Conservation (phyloP, 2,329 filamentous ascomycete genomes). For the Lomentospora prolificans region DNA sequence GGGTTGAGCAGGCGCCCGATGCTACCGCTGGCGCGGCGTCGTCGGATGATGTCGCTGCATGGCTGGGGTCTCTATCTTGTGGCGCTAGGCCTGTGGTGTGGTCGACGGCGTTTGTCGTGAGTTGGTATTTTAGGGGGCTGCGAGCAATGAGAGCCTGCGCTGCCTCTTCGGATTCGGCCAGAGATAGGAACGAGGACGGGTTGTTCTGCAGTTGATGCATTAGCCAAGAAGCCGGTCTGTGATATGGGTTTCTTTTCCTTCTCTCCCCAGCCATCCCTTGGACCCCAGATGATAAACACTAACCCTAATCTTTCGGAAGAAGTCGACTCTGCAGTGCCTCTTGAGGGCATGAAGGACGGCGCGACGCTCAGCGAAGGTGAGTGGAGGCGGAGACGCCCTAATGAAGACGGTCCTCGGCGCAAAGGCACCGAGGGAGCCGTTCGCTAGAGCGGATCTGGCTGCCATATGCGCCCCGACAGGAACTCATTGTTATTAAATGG, state of each 20-base stretch:
- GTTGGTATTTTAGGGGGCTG: constrained; percentile 38
- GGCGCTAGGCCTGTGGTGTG: constrained; percentile 10
- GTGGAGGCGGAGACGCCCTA: constrained; percentile 39
- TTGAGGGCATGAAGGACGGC: constrained; percentile 43
- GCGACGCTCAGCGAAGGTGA: constrained; percentile 43
- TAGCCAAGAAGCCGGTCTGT: not conserved
- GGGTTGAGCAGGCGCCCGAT: constrained; percentile 2
- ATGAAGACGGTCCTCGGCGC: constrained; percentile 19
- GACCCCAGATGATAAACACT: constrained; percentile 10
- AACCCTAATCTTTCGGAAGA: constrained; percentile 40
- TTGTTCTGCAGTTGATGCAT: constrained; percentile 28
- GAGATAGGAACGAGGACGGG: constrained; percentile 38
- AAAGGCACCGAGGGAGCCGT: not conserved
- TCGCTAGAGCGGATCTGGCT: constrained; percentile 2
- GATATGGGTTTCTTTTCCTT: not conserved
- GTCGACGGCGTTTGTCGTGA: constrained; percentile 17
- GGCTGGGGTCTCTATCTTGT: constrained; percentile 16
- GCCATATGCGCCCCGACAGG: not conserved
- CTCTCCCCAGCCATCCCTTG: too few relatives aligned
- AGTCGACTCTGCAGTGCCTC: constrained; percentile 37
- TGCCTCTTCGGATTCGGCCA: constrained; percentile 30
- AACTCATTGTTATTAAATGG: not conserved
- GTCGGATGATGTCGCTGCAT: constrained; percentile 16
- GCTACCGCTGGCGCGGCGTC: too few relatives aligned
- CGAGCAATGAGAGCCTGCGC: constrained; percentile 27